A percentile compares a stretch with the other conserved stretches of the same genome.
Conservation (phyloP, 176 grass and related monocot genomes). For the Triticum urartu region DNA sequence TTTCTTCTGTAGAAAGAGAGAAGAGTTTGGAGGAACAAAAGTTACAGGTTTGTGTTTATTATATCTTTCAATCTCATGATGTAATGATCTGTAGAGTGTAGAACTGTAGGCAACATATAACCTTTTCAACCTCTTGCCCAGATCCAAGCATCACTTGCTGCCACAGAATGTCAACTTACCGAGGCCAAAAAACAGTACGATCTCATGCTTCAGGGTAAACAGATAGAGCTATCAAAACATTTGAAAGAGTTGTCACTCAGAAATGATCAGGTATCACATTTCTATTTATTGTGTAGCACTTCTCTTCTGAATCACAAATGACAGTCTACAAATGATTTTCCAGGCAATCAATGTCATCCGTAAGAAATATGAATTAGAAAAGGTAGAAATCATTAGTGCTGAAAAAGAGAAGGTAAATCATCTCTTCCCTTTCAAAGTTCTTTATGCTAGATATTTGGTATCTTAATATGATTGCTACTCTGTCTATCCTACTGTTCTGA, state of each 20-base stretch:
- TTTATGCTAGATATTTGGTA: conserved; percentile 10
- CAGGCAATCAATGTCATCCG: conserved; percentile 90
- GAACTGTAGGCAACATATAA: conserved; percentile 21
- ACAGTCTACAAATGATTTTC: conserved; percentile 36
- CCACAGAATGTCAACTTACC: conserved; percentile 70
- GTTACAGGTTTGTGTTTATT: conserved; percentile 59
- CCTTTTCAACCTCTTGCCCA: conserved; percentile 37
- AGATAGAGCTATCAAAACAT: conserved; percentile 92
- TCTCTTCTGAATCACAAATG: conserved; percentile 7
- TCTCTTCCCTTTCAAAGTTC: conserved; percentile 23
- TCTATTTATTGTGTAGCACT: conserved; percentile 9
- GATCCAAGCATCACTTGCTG: conserved; percentile 61
- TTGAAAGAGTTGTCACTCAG: conserved; percentile 82
- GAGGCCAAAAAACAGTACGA: conserved; percentile 83
- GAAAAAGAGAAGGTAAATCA: conserved; percentile 76
- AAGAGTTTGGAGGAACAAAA: conserved; percentile 78
- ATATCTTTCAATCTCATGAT: neutral
- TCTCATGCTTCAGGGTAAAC: conserved; percentile 89
- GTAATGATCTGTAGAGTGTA: conserved; percentile 9
- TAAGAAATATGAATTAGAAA: conserved; percentile 91
- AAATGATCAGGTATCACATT: conserved; percentile 84
- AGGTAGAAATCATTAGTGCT: conserved; percentile 72
- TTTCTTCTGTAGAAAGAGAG: conserved; percentile 59
- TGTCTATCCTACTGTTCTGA: conserved; percentile 35
- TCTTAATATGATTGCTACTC: conserved; percentile 1